Conservation (phyloP, 768 basidiomycete genomes). For the Tulasnella sp. region DNA sequence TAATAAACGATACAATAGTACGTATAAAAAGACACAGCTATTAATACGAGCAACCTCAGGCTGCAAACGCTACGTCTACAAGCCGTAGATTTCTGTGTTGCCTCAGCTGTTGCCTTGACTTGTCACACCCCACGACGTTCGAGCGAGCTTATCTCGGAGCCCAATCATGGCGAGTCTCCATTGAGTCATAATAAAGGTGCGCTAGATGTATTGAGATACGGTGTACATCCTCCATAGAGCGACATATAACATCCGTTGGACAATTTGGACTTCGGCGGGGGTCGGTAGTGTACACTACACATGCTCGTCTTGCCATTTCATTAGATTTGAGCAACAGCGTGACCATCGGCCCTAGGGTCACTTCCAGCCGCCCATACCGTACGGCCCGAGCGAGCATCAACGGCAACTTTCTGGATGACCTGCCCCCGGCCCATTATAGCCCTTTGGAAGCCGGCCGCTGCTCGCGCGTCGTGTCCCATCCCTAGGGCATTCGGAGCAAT, state of each 20-base stretch:
- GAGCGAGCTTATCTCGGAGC: background rate
- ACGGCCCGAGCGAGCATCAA: conserved; percentile 38
- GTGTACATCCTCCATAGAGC: background rate
- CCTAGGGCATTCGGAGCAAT: conserved; percentile 41
- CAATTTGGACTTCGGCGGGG: background rate
- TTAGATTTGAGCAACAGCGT: conserved; percentile 80
- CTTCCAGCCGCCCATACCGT: conserved; percentile 95
- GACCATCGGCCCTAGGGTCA: conserved; percentile 83
- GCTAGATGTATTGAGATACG: background rate
- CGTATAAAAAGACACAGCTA: too few relatives aligned
- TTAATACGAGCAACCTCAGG: background rate
- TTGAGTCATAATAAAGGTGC: background rate
- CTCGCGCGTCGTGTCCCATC: conserved; percentile 84
- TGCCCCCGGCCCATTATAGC: conserved; percentile 78
- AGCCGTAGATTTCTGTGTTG: background rate
- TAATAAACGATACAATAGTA: background rate
- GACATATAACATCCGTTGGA: background rate
- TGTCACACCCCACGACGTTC: background rate
- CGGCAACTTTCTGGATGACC: conserved; percentile 75
- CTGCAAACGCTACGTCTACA: background rate
- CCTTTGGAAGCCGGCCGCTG: conserved; percentile 56
- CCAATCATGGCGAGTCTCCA: background rate
- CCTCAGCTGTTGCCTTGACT: background rate
- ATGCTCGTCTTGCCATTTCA: background rate
- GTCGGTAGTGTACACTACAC: background rate